phyloP scores from a whole-genome alignment of 2,329 filamentous ascomycete genomes.

The Calonectria crousiana region DNA sequence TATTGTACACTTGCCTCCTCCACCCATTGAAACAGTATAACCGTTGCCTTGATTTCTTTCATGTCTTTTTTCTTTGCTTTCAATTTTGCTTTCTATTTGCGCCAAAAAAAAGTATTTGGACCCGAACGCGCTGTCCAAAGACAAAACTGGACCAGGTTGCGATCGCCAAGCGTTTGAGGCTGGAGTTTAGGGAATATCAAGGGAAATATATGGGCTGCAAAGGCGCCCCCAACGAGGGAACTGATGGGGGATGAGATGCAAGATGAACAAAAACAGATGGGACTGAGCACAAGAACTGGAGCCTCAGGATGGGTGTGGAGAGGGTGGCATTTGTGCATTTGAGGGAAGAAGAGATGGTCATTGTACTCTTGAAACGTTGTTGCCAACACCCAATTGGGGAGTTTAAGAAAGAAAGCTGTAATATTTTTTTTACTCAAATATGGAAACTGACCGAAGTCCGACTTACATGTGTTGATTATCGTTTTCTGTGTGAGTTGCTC shows the following conservation, averaged over 20 bases:
- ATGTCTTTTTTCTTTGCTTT: conserved; percentile 35
- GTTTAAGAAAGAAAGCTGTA: conserved; percentile 13
- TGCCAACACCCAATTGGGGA: conserved; percentile 10
- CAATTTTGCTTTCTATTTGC: conserved; percentile 29
- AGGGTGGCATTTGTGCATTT: conserved; percentile 20
- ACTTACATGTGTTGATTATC: neutral
- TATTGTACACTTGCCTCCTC: conserved; percentile 24
- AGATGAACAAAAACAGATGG: conserved; percentile 19
- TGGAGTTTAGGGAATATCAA: conserved; percentile 42
- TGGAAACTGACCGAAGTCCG: neutral
- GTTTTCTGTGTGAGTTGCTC: neutral
- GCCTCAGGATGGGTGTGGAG: conserved; percentile 10
- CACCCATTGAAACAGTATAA: conserved; percentile 16
- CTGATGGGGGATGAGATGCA: conserved; percentile 20
- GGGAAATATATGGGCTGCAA: conserved; percentile 26
- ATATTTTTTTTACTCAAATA: conserved; percentile 11
- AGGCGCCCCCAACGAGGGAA: conserved; percentile 22
- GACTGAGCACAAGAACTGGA: conserved; percentile 14
- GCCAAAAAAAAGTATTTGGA: conserved; percentile 36
- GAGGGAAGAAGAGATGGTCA: conserved; percentile 23
- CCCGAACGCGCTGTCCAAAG: conserved; percentile 33
- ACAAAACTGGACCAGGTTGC: conserved; percentile 34
- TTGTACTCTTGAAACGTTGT: conserved; percentile 16
- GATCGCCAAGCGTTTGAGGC: conserved; percentile 43
- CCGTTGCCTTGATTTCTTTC: conserved; percentile 27